Percentiles rank a stretch among this genome's conserved stretches.
Evolutionary conservation across 2,329 filamentous ascomycete genomes (phyloP).

Genomic region (Fusarium sp.): DNA sequence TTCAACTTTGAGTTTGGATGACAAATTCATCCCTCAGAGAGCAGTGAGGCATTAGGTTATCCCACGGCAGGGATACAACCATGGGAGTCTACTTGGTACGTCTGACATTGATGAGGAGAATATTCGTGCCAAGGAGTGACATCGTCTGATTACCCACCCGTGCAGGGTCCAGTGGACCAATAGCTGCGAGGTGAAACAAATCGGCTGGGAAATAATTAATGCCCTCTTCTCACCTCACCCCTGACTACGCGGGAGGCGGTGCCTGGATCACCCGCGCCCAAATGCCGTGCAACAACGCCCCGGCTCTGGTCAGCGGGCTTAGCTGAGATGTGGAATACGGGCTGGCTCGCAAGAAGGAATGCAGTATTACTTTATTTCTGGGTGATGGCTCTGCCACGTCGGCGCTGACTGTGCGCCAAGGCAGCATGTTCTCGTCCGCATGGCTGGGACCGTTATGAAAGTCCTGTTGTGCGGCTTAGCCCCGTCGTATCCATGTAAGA

Average conservation of each 20-base stretch:
- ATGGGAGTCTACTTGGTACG: neutral
- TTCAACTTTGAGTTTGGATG: neutral
- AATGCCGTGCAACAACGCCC: neutral
- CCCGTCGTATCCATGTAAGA: neutral
- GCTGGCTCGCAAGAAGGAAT: neutral
- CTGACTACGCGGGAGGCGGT: neutral
- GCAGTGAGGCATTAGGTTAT: neutral
- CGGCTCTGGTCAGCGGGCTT: neutral
- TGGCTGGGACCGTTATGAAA: neutral
- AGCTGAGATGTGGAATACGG: neutral
- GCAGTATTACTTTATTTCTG: neutral
- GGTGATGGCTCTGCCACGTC: neutral
- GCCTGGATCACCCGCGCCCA: neutral
- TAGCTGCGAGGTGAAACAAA: conserved; percentile 27
- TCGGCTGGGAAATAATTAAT: conserved; percentile 2
- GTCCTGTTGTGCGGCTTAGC: neutral
- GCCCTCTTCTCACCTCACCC: neutral
- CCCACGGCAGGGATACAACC: neutral
- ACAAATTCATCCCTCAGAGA: neutral
- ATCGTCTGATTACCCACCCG: conserved; percentile 30
- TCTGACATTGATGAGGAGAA: conserved; percentile 7
- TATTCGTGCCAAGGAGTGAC: conserved; percentile 16
- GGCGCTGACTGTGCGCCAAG: neutral
- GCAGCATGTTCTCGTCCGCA: neutral
- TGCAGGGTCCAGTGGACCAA: conserved; percentile 7